Conservation (phyloP, 768 basidiomycete species). For the Mycena alexandri region DNA sequence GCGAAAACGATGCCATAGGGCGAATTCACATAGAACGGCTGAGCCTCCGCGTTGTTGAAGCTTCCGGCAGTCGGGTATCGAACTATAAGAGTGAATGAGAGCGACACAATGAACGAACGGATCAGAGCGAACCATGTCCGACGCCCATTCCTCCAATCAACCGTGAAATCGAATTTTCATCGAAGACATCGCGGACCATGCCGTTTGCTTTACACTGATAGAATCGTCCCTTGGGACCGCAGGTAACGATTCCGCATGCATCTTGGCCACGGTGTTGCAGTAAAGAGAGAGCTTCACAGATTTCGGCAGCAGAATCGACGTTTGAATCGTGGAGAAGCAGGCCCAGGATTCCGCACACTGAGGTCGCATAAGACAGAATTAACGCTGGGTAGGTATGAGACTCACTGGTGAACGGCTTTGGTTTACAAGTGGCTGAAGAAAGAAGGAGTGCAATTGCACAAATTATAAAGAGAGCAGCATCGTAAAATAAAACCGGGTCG, state of each 20-base stretch:
- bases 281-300: slow-evolving; percentile 94
- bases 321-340: slow-evolving; percentile 84
- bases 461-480: slow-evolving; percentile 5
- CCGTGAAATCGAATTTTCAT: slow-evolving; percentile 78
- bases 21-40: slow-evolving; percentile 99
- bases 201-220: slow-evolving; percentile 99
- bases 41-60: slow-evolving; percentile 96
- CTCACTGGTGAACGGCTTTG: slow-evolving; percentile 23
- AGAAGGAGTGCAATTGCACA: not conserved
- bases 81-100: slow-evolving; percentile 61
- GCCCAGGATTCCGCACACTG: slow-evolving; percentile 95
- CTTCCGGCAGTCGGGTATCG: slow-evolving; percentile 98
- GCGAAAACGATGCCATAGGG: slow-evolving; percentile 99
- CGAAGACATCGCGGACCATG: slow-evolving; percentile 98
- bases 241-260: slow-evolving; percentile 97
- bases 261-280: slow-evolving; percentile 98
- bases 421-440: slow-evolving; percentile 12
- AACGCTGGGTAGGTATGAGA: too few species aligned
- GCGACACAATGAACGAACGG: slow-evolving; percentile 23
- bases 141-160: slow-evolving; percentile 96
- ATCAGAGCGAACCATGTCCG: slow-evolving; percentile 82
- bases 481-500: too few species aligned
- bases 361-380: not conserved
- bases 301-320: slow-evolving; percentile 85
- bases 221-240: slow-evolving; percentile 93